These are phyloP conservation scores for Chlorella sp. DNA, from an alignment of 139 green algal species.

Conservation along the genomic window DNA sequence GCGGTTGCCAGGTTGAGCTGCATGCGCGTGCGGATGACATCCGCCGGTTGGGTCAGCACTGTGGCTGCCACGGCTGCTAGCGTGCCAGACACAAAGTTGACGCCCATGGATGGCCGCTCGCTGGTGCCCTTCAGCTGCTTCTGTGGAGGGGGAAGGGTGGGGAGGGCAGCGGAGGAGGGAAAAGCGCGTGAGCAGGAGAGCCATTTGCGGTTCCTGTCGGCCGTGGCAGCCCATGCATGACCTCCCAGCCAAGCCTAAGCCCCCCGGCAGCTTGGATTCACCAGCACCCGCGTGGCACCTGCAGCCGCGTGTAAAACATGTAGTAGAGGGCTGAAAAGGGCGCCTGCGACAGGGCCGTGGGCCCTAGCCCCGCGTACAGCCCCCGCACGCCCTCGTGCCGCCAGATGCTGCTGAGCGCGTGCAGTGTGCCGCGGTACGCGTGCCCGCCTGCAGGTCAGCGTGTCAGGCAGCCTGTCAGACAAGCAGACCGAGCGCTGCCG, in stretches of 20 bases:
- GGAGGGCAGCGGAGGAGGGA: neutral
- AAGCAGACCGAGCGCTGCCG: too few relatives aligned
- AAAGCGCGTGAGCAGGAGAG: neutral
- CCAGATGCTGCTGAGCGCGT: constrained; percentile 70
- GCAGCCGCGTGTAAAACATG: constrained; percentile 85
- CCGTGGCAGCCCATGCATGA: neutral
- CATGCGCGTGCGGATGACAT: constrained; percentile 86
- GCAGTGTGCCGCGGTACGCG: constrained; percentile 65
- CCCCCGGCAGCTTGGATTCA: too few relatives aligned
- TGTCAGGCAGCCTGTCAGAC: too few relatives aligned
- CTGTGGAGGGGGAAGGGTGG: constrained; percentile 17
- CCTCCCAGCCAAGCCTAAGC: neutral
- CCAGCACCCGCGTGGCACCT: neutral
- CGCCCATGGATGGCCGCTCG: constrained; percentile 21
- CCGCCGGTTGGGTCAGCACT: constrained; percentile 85
- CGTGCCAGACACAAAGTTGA: constrained; percentile 78
- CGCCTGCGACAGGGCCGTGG: constrained; percentile 88
- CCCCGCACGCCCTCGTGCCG: constrained; percentile 62
- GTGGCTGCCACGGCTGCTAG: constrained; percentile 80
- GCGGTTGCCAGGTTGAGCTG: constrained; percentile 62
- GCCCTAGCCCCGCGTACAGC: constrained; percentile 76
- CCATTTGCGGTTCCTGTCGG: neutral
- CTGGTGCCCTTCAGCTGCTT: constrained; percentile 13
- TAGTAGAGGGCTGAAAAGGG: constrained; percentile 96
- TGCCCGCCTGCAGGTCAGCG: neutral